phyloP scores from a whole-genome alignment of 352 stramenopile genomes.

The Aphanomyces invadans region DNA sequence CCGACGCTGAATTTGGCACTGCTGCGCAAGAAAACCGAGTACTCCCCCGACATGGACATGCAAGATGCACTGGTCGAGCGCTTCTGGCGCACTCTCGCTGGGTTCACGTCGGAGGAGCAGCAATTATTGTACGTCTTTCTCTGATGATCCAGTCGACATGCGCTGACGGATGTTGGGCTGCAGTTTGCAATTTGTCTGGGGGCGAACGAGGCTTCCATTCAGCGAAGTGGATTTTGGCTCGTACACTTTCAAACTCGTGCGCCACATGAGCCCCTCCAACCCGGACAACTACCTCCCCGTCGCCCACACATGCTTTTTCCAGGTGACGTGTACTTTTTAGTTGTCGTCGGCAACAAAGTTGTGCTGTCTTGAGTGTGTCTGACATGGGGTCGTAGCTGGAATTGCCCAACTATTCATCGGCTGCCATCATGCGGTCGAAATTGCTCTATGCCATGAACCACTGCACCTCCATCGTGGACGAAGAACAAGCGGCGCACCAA shows the following conservation, averaged over 20 bases:
- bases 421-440: constrained; percentile 20
- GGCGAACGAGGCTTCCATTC: constrained; percentile 16
- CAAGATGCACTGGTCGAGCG: constrained; percentile 22
- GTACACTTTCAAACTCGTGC: constrained; percentile 25
- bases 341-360: too few species aligned
- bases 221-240: constrained; percentile 25
- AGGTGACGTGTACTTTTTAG: constrained; percentile 4
- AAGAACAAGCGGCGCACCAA: constrained; percentile 23
- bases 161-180: neutral
- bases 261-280: constrained; percentile 20
- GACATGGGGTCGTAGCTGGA: too few species aligned
- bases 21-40: constrained; percentile 24
- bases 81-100: constrained; percentile 18
- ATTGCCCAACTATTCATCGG: constrained; percentile 22
- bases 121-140: constrained; percentile 25
- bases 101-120: constrained; percentile 19
- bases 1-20: constrained; percentile 20
- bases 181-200: constrained; percentile 25
- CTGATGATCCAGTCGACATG: too few species aligned
- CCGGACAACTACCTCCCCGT: constrained; percentile 22
- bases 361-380: too few species aligned
- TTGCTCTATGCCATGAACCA: constrained; percentile 23
- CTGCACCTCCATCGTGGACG: constrained; percentile 25
- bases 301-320: constrained; percentile 24
- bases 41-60: constrained; percentile 24